phyloP scores from a whole-genome alignment of 257 asterid genomes.

The Plantago elongata region DNA sequence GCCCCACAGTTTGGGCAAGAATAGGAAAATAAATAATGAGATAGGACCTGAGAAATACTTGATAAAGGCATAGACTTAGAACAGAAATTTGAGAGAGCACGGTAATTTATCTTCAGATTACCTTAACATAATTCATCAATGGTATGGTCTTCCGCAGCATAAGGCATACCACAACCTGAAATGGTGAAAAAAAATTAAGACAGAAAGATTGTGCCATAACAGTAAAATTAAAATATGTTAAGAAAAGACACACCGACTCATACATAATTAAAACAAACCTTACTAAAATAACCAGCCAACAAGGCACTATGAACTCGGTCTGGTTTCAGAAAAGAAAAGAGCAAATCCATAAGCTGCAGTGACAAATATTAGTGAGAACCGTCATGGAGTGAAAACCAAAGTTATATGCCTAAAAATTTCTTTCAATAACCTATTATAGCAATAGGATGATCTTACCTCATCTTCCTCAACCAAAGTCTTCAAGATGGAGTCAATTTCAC shows the following conservation, averaged over 20 bases:
- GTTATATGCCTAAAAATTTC: not conserved
- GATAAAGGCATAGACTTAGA: too few species aligned
- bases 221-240: constrained; percentile 14
- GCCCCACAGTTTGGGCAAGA: not conserved
- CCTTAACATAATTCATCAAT: constrained; percentile 93
- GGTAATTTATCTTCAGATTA: constrained; percentile 19
- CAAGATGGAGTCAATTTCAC: constrained; percentile 96
- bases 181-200: constrained; percentile 24
- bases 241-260: not conserved
- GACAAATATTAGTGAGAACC: constrained; percentile 17
- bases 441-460: constrained; percentile 52
- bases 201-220: constrained; percentile 16
- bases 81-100: not conserved
- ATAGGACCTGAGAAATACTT: not conserved
- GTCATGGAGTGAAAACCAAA: constrained; percentile 6
- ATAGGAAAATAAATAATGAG: not conserved
- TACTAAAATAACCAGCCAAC: constrained; percentile 96
- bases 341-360: constrained; percentile 88
- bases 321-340: constrained; percentile 93
- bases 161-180: constrained; percentile 89
- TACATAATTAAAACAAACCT: constrained; percentile 43
- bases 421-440: not conserved
- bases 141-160: constrained; percentile 84
- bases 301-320: constrained; percentile 75
- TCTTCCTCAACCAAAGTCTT: constrained; percentile 93